phyloP scores from a whole-genome alignment of 179 eudicot genomes.

The Corrigiola litoralis region DNA sequence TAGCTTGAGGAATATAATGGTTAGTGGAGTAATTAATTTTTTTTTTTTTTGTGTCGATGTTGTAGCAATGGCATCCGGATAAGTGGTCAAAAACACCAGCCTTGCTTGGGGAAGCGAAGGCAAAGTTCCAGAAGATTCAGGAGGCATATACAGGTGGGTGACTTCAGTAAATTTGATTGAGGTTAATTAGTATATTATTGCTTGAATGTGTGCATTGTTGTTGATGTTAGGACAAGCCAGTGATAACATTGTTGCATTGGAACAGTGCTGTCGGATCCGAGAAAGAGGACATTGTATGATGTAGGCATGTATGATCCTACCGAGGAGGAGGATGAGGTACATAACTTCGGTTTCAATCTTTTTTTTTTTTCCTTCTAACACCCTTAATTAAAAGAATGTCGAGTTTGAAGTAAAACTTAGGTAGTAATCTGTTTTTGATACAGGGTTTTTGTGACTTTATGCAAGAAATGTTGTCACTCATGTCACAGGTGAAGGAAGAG shows the following conservation, averaged over 20 bases:
- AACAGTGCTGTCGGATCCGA: constrained; percentile 62
- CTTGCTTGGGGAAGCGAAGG: constrained; percentile 56
- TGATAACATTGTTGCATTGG: neutral
- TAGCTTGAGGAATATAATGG: too few species aligned
- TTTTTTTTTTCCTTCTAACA: too few species aligned
- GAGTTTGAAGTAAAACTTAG: too few species aligned
- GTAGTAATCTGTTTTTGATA: neutral
- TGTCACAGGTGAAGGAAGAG: constrained; percentile 59
- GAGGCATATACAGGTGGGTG: constrained; percentile 77
- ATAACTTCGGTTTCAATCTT: too few species aligned
- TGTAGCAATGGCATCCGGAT: constrained; percentile 94
- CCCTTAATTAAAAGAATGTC: neutral
- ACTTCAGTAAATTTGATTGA: neutral
- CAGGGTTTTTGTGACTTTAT: constrained; percentile 80
- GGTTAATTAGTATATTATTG: neutral
- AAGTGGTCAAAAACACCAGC: constrained; percentile 56
- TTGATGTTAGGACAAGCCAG: neutral
- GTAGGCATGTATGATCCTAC: constrained; percentile 59
- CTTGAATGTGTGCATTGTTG: neutral
- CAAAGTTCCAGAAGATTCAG: constrained; percentile 77
- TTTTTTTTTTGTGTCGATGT: neutral
- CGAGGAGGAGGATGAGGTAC: constrained; percentile 71
- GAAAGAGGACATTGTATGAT: constrained; percentile 64
- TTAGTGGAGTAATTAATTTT: too few species aligned
- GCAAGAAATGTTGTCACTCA: constrained; percentile 62